These are phyloP conservation scores for Akebia trifoliata DNA, from an alignment of 164 flowering plant species.

Conservation along the genomic window DNA sequence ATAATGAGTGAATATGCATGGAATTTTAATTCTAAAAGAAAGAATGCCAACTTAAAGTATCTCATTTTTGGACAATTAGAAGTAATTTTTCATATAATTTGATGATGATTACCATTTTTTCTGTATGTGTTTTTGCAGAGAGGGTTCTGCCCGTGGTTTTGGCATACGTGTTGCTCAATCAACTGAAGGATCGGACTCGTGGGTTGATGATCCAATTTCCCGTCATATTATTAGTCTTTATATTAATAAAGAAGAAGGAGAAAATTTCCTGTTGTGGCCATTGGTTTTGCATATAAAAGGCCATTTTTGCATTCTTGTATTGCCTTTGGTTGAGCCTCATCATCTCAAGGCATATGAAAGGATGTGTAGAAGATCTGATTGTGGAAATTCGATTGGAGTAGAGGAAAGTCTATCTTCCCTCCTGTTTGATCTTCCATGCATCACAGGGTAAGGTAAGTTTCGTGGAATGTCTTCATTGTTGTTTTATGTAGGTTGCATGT, in stretches of 20 bases:
- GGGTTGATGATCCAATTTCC: constrained; percentile 98
- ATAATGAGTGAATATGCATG: no score
- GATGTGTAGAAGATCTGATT: constrained; percentile 63
- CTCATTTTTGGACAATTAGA: no score
- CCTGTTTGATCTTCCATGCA: constrained; percentile 88
- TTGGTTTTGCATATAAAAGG: constrained; percentile 71
- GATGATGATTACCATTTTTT: constrained; percentile 5
- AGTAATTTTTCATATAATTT: not conserved
- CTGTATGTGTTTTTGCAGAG: constrained; percentile 38
- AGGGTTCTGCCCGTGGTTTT: constrained; percentile 79
- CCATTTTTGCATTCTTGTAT: constrained; percentile 55
- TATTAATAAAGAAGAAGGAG: constrained; percentile 56
- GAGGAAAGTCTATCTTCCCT: constrained; percentile 79
- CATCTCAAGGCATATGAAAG: constrained; percentile 59
- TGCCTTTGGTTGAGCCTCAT: constrained; percentile 85
- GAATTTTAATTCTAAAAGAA: no score
- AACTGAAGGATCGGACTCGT: constrained; percentile 84
- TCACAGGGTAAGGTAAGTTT: constrained; percentile 99
- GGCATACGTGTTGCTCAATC: constrained; percentile 76
- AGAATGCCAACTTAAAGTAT: no score
- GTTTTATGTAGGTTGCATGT: not conserved
- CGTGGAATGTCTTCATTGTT: constrained; percentile 13
- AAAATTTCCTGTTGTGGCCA: constrained; percentile 62
- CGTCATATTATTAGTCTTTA: constrained; percentile 77
- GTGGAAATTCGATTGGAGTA: constrained; percentile 69